These are phyloP conservation scores for Camellia granthamiana DNA, from an alignment of 148 eudicot genomes.

Conservation along the genomic window DNA sequence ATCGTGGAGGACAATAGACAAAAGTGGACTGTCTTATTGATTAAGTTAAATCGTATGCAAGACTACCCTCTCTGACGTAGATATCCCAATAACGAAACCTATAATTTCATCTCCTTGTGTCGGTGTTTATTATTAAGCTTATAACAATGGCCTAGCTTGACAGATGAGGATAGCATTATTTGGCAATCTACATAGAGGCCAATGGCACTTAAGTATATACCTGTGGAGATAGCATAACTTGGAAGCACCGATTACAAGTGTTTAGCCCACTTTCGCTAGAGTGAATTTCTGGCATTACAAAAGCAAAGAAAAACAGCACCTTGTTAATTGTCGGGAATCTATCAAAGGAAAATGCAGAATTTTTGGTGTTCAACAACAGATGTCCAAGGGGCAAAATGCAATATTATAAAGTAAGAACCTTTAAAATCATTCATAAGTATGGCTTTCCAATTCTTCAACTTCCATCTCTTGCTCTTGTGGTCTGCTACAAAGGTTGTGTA, in stretches of 20 bases:
- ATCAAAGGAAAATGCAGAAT: constrained; percentile 2
- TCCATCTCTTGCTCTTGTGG: constrained; percentile 96
- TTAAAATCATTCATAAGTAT: constrained; percentile 81
- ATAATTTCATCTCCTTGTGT: background rate
- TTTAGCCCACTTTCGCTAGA: constrained; percentile 89
- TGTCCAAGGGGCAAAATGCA: background rate
- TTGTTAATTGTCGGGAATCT: background rate
- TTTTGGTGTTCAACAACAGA: background rate
- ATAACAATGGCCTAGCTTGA: background rate
- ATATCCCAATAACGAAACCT: background rate
- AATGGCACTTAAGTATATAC: constrained; percentile 30
- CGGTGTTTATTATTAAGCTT: background rate
- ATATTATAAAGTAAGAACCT: constrained; percentile 39
- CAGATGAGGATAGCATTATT: background rate
- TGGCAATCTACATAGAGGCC: constrained; percentile 28
- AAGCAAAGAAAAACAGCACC: constrained; percentile 16
- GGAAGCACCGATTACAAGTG: constrained; percentile 84
- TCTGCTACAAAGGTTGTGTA: constrained; percentile 33
- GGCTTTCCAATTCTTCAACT: constrained; percentile 82
- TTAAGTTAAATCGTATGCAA: background rate
- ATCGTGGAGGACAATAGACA: too few relatives aligned
- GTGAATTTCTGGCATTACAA: constrained; percentile 65
- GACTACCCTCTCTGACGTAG: background rate
- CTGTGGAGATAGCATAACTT: constrained; percentile 66
- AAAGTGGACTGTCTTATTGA: background rate